Percentiles rank a stretch among this genome's conserved stretches.
Conservation (phyloP, 1,284 basidiomycete genomes). For the Singerocomus inundabilis region DNA sequence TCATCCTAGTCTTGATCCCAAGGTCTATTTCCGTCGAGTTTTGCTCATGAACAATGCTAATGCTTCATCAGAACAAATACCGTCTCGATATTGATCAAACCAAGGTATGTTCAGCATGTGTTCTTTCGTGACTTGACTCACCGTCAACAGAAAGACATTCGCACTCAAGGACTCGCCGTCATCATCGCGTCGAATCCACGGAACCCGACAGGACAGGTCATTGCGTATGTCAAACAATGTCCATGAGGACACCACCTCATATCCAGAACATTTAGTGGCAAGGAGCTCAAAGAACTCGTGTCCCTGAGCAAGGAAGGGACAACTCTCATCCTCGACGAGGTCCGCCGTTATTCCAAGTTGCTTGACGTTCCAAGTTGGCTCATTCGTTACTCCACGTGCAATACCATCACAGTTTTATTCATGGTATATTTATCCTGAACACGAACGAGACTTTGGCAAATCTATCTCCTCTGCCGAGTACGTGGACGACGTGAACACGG, state of each 20-base stretch:
- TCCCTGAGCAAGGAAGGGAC: conserved; percentile 67
- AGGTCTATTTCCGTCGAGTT: conserved; percentile 37
- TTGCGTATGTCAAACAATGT: conserved; percentile 37
- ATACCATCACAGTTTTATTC: conserved; percentile 68
- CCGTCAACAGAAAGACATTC: conserved; percentile 64
- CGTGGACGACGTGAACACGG: conserved; percentile 82
- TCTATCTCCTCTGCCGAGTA: conserved; percentile 82
- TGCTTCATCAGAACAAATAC: conserved; percentile 49
- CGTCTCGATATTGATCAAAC: conserved; percentile 74
- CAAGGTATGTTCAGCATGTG: conserved; percentile 40
- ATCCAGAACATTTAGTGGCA: conserved; percentile 47
- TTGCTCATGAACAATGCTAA: conserved; percentile 11
- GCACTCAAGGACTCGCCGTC: conserved; percentile 79
- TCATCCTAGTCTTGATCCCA: conserved; percentile 51
- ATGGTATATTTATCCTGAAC: conserved; percentile 88
- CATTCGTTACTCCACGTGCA: not conserved
- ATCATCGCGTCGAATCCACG: conserved; percentile 89
- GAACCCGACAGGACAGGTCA: conserved; percentile 87
- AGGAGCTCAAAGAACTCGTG: conserved; percentile 82
- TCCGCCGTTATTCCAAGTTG: conserved; percentile 29
- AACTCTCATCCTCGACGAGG: conserved; percentile 88
- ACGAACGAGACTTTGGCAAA: conserved; percentile 71
- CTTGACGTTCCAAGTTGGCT: not conserved
- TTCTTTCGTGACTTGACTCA: conserved; percentile 3
- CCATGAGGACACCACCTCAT: conserved; percentile 6